phyloP scores from a whole-genome alignment of 2,329 filamentous ascomycete genomes.

The Fonsecaea erecta region DNA sequence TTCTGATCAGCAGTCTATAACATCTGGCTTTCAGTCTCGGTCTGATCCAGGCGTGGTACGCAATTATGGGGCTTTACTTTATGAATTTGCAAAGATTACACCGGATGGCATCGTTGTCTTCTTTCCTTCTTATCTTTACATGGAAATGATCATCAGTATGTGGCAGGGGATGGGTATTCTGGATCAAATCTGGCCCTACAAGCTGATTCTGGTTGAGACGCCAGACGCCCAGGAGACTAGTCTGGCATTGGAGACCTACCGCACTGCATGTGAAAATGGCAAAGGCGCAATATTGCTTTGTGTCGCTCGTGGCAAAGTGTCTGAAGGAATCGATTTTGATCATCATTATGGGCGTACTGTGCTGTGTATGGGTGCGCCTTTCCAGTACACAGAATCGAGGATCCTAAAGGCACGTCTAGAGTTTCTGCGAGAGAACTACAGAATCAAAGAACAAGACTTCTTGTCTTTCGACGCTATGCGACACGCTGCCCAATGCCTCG shows the following conservation, averaged over 20 bases:
- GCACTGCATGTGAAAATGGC: slow-evolving; percentile 96
- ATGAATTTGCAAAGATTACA: slow-evolving; percentile 93
- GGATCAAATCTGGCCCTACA: slow-evolving; percentile 98
- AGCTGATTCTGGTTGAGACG: slow-evolving; percentile 95
- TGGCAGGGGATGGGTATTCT: slow-evolving; percentile 99
- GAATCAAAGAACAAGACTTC: slow-evolving; percentile 96
- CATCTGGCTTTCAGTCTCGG: slow-evolving; percentile 90
- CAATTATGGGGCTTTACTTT: slow-evolving; percentile 91
- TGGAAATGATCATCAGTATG: slow-evolving; percentile 99
- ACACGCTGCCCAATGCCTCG: slow-evolving; percentile 95
- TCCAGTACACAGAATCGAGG: slow-evolving; percentile 97
- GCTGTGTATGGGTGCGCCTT: slow-evolving; percentile 93
- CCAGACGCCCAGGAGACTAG: slow-evolving; percentile 97
- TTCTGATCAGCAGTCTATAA: slow-evolving; percentile 90
- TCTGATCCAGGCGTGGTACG: slow-evolving; percentile 96
- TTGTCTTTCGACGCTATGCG: slow-evolving; percentile 98
- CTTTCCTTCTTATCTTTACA: slow-evolving; percentile 97
- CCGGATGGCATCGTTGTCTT: slow-evolving; percentile 99
- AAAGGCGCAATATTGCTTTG: slow-evolving; percentile 90
- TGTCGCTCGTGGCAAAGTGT: slow-evolving; percentile 95
- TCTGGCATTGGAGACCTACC: slow-evolving; percentile 91
- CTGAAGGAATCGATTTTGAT: slow-evolving; percentile 98
- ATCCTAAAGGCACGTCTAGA: slow-evolving; percentile 95
- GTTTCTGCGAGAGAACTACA: slow-evolving; percentile 95
- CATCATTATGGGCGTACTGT: slow-evolving; percentile 97